Evolutionary conservation across 176 grass and related monocot genomes (phyloP).

Genomic region (Musa troglodytarum): DNA sequence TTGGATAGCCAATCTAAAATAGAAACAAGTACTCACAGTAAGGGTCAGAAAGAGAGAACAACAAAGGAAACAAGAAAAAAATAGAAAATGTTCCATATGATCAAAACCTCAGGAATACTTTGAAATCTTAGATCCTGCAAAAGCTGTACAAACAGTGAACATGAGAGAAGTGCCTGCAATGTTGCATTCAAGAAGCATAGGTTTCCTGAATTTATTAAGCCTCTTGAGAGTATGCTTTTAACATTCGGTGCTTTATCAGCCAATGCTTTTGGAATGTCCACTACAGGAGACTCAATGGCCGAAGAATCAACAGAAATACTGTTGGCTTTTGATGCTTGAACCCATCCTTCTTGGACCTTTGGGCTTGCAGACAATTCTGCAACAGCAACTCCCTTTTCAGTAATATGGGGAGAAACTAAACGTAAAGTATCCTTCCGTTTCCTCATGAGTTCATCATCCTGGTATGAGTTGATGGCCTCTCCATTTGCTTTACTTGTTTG

Average conservation of each 20-base stretch:
- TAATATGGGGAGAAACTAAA: constrained; percentile 11
- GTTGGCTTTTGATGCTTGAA: constrained; percentile 35
- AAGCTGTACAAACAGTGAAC: constrained; percentile 65
- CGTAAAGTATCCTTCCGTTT: constrained; percentile 21
- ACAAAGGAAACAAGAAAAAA: not conserved
- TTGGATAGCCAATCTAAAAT: constrained; percentile 66
- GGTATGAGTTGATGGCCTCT: constrained; percentile 12
- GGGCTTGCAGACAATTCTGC: not conserved
- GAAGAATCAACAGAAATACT: constrained; percentile 25
- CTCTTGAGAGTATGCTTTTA: constrained; percentile 56
- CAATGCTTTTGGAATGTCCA: constrained; percentile 9
- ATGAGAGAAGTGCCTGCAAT: constrained; percentile 82
- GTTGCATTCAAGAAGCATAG: constrained; percentile 92
- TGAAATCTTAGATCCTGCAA: constrained; percentile 49
- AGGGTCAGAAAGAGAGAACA: constrained; percentile 4
- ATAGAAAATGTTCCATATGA: constrained; percentile 9
- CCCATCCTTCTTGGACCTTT: constrained; percentile 21
- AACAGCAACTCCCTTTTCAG: constrained; percentile 9
- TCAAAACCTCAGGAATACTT: constrained; percentile 61
- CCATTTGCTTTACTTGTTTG: constrained; percentile 54
- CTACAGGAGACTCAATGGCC: constrained; percentile 21
- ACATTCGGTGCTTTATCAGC: constrained; percentile 32
- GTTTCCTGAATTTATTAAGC: constrained; percentile 92
- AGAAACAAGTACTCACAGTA: constrained; percentile 14
- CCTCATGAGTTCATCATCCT: constrained; percentile 23